Evolutionary conservation across 306 rosid genomes (phyloP).

Genomic region (Fagus sylvatica): DNA sequence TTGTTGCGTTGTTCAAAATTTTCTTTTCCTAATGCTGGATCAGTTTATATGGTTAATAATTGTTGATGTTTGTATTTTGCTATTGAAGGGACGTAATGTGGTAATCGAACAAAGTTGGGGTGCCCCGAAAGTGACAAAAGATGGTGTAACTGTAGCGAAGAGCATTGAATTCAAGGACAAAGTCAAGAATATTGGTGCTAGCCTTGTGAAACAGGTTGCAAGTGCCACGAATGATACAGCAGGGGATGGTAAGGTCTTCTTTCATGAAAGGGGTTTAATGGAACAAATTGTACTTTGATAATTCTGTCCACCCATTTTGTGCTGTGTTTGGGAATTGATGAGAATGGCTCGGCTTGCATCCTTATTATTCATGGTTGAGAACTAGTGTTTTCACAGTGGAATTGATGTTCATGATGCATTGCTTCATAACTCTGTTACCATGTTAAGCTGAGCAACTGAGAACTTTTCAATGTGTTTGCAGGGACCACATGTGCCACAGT

Average conservation of each 20-base stretch:
- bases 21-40: neutral
- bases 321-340: neutral
- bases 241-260: slow-evolving; percentile 75
- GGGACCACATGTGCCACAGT: slow-evolving; percentile 96
- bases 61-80: slow-evolving; percentile 12
- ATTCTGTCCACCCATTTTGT: too few species aligned
- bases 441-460: neutral
- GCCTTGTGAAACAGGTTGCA: slow-evolving; percentile 97
- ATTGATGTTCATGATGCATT: neutral
- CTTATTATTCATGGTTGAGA: neutral
- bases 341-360: neutral
- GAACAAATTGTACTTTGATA: neutral
- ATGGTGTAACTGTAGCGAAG: slow-evolving; percentile 96
- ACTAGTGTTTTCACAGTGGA: neutral
- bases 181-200: slow-evolving; percentile 88
- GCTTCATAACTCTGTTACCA: neutral
- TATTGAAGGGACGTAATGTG: slow-evolving; percentile 81
- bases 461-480: slow-evolving; percentile 33
- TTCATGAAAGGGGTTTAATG: neutral
- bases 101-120: slow-evolving; percentile 92
- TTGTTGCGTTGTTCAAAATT: neutral
- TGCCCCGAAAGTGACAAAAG: slow-evolving; percentile 92
- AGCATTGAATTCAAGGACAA: slow-evolving; percentile 89
- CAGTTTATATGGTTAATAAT: neutral
- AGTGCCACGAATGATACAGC: slow-evolving; percentile 92